A percentile compares a stretch with the other conserved stretches of the same genome.
Evolutionary conservation across 2,329 filamentous ascomycete genomes (phyloP).

Genomic region (Phaeomoniella chlamydospora): DNA sequence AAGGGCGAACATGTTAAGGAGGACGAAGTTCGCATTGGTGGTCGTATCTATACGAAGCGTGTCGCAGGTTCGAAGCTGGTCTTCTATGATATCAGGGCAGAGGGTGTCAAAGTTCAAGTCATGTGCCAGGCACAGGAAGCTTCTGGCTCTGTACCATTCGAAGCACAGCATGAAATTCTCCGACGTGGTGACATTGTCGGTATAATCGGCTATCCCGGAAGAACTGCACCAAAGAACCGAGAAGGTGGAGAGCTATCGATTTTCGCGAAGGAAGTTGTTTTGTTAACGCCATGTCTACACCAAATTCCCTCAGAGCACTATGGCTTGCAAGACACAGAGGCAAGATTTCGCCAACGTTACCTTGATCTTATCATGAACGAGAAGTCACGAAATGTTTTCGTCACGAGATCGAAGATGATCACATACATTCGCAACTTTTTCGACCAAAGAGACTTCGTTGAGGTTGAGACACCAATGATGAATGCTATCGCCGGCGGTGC

Average conservation of each 20-base stretch:
- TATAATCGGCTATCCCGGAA: conserved; percentile 66
- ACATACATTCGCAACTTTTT: conserved; percentile 81
- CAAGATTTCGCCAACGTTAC: conserved; percentile 83
- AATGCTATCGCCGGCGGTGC: conserved; percentile 91
- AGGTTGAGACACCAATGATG: conserved; percentile 97
- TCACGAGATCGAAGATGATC: conserved; percentile 76
- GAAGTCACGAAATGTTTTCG: conserved; percentile 64
- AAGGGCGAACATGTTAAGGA: conserved; percentile 74
- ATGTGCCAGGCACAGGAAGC: conserved; percentile 80
- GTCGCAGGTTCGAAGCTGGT: conserved; percentile 68
- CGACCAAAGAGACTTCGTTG: conserved; percentile 73
- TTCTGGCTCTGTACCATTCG: conserved; percentile 56
- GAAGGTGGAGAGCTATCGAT: conserved; percentile 86
- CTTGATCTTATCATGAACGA: conserved; percentile 97
- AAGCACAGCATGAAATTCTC: conserved; percentile 77
- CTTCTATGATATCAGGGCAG: conserved; percentile 75
- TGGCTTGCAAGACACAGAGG: conserved; percentile 90
- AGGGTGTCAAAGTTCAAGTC: conserved; percentile 71
- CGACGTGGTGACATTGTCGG: conserved; percentile 89
- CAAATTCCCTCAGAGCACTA: conserved; percentile 81
- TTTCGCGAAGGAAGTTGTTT: conserved; percentile 72
- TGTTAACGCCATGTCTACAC: conserved; percentile 84
- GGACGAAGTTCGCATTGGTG: conserved; percentile 61
- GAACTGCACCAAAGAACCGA: conserved; percentile 79
- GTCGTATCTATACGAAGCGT: conserved; percentile 81